These are phyloP conservation scores for Cornus controversa DNA, from an alignment of 148 eudicot species.

Conservation along the genomic window DNA sequence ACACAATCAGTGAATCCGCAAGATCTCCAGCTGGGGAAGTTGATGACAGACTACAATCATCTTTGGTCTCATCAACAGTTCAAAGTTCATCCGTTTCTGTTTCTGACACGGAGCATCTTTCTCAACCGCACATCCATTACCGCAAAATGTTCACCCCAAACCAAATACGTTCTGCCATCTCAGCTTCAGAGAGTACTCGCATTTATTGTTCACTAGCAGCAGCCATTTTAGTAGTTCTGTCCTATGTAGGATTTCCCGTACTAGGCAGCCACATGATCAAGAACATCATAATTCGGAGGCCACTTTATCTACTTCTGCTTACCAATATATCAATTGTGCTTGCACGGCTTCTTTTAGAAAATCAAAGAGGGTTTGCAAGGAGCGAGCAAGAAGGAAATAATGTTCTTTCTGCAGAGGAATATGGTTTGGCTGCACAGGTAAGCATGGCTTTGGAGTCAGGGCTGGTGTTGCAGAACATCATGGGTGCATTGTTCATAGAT, in stretches of 20 bases:
- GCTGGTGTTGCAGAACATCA: conserved; percentile 57
- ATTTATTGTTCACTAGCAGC: conserved; percentile 44
- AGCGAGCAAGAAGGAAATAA: conserved; percentile 20
- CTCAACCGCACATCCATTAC: conserved; percentile 24
- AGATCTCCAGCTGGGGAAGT: conserved; percentile 31
- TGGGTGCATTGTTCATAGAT: conserved; percentile 61
- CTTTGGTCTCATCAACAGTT: conserved; percentile 23
- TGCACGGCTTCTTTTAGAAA: conserved; percentile 40
- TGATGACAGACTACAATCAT: conserved; percentile 25
- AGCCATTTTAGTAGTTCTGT: conserved; percentile 61
- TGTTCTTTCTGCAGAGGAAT: conserved; percentile 32
- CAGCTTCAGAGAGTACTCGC: conserved; percentile 55
- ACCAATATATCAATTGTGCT: conserved; percentile 58
- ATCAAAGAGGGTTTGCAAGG: conserved; percentile 23
- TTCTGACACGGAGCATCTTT: conserved; percentile 17
- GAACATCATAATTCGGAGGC: conserved; percentile 56
- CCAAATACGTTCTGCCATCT: conserved; percentile 51
- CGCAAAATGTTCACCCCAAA: conserved; percentile 32
- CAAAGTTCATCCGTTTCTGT: conserved; percentile 19
- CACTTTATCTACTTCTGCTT: conserved; percentile 60
- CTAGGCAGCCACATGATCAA: conserved; percentile 42
- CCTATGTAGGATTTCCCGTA: conserved; percentile 60
- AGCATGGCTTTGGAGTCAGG: conserved; percentile 66
- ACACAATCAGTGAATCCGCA: conserved; percentile 23
- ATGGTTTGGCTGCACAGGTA: conserved; percentile 52